Conservation (phyloP, 2,329 filamentous ascomycete genomes). For the Beauveria scarabaeidicola region DNA sequence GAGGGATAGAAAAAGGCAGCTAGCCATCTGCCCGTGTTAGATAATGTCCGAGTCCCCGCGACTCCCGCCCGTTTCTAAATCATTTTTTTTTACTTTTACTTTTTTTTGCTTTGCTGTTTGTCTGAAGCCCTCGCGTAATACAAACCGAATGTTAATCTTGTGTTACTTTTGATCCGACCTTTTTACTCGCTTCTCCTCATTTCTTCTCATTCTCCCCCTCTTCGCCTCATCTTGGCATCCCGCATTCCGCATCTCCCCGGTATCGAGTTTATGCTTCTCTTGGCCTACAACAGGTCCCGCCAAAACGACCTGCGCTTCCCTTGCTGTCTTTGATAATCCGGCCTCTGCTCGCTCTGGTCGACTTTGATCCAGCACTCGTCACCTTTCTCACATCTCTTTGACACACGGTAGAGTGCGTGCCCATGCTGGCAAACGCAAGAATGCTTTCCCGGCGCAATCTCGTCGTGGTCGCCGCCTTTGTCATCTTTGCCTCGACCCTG, state of each 20-base stretch:
- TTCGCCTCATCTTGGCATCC: not conserved
- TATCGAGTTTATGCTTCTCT: too few species aligned
- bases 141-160: not conserved
- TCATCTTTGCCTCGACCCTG: constrained; percentile 22
- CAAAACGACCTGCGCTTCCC: not conserved
- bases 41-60: not conserved
- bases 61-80: not conserved
- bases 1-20: too few species aligned
- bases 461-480: constrained; percentile 19
- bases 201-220: not conserved
- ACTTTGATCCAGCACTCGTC: not conserved
- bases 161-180: not conserved
- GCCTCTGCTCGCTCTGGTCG: not conserved
- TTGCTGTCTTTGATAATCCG: not conserved
- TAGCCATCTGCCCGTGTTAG: too few species aligned
- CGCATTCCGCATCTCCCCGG: not conserved
- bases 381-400: not conserved
- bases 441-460: constrained; percentile 23
- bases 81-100: not conserved
- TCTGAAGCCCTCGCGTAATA: not conserved
- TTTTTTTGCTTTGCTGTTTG: not conserved
- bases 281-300: not conserved
- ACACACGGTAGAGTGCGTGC: not conserved
- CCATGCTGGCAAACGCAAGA: constrained; percentile 15
- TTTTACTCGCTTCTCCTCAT: not conserved